Base-by-base conservation (phyloP, 768 basidiomycete genomes). In the Pulveroboletus frians region DNA sequence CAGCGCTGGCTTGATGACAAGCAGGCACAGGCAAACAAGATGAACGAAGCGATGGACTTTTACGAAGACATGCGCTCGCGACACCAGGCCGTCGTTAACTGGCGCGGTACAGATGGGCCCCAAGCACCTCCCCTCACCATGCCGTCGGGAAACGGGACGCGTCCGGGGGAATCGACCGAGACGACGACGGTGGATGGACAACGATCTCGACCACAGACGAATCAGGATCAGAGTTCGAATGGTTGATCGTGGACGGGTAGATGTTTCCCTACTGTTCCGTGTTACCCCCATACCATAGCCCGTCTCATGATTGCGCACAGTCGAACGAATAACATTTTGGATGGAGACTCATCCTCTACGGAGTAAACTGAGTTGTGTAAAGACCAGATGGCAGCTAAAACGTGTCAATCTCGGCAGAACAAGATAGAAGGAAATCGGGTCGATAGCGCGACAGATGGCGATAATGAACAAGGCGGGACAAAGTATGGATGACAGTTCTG, bases 1-100 rank as follows among this genome's bases (percentile, higher is more conserved):
- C 92, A 96, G 65, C 85, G 95, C 15, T 99, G 96, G 95, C 76
- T 98, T 9, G 96, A 98, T 60, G 85, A 87, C 55, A 96, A 96
- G 71, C 92, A 96, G 64, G 72, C 76, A 11, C 93, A 94, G 61
- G 95, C 88, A 9, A 92, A 93, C 68, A 84, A 84, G 70, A 89
- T 99, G 88, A 97, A 98, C 69, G 88, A 89, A 59, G 91, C 87
- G 13, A 91, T 92, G 64, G 77, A 87, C 49, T 89, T 90, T 66
- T 92, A 92, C 60, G 89, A 92, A 65, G 83, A 85, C 57, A 84
- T 92, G 83, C 84, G 84, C 49, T 83, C 85, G 30, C 79, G 77
- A 52, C 83, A 84, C 59, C 77, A 85, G 55, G 75, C 80, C 6
- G 78, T 80, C 1, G 59, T 79, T 23, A 80, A 73, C 55, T 83